Evolutionary conservation across 1,284 basidiomycete genomes (phyloP).

Genomic region (Vanrija sp.): DNA sequence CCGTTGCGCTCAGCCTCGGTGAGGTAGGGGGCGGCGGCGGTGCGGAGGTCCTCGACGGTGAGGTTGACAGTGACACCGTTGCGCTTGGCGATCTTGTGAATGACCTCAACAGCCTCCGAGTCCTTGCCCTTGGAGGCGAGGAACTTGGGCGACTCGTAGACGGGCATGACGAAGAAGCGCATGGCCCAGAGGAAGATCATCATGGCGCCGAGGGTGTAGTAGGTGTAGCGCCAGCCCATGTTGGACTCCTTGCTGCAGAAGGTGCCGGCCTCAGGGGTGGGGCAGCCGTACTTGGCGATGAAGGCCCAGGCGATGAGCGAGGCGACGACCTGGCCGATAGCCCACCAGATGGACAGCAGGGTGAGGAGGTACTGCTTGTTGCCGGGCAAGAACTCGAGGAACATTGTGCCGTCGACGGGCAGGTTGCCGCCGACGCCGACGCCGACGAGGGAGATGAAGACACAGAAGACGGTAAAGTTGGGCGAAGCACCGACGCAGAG

Average conservation of each 20-base stretch:
- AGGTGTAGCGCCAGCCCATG: conserved; percentile 62
- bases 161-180: conserved; percentile 45
- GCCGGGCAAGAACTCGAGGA: conserved; percentile 58
- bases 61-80: conserved; percentile 56
- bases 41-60: conserved; percentile 52
- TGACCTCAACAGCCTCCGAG: conserved; percentile 56
- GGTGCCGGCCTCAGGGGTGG: conserved; percentile 26
- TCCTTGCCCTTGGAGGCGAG: conserved; percentile 58
- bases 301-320: conserved; percentile 52
- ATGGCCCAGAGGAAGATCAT: conserved; percentile 50
- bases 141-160: conserved; percentile 63
- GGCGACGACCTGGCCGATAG: conserved; percentile 55
- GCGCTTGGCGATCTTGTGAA: conserved; percentile 52
- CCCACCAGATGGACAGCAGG: conserved; percentile 63
- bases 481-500: conserved; percentile 57
- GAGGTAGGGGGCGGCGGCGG: conserved; percentile 40
- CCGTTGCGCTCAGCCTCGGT: conserved; percentile 20
- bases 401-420: conserved; percentile 59
- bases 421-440: conserved; percentile 61
- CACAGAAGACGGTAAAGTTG: conserved; percentile 51
- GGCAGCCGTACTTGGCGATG: conserved; percentile 19
- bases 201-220: conserved; percentile 54
- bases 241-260: conserved; percentile 54
- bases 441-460: conserved; percentile 50
- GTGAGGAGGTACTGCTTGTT: conserved; percentile 62